A percentile compares a stretch with the other conserved stretches of the same genome.
Conservation (phyloP, 1,284 basidiomycete genomes). For the Phellopilus nigrolimitatus region DNA sequence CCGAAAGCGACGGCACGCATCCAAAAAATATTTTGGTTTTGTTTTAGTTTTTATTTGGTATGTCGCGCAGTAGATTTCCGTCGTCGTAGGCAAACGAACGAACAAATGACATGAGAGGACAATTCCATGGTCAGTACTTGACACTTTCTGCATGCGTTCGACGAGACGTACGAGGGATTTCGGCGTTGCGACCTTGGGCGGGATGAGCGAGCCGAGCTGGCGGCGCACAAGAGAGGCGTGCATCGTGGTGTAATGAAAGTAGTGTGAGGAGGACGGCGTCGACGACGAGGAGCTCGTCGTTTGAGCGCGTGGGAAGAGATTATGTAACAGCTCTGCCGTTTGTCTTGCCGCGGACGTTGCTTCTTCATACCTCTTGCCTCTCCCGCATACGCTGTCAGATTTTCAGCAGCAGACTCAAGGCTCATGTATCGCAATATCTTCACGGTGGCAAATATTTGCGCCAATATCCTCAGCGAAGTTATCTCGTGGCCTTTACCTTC, state of each 20-base stretch:
- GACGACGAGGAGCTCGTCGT: not conserved
- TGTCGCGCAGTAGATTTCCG: not conserved
- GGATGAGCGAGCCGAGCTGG: conserved; percentile 78
- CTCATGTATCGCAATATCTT: no score
- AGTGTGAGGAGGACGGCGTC: conserved; percentile 19
- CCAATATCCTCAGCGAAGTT: no score
- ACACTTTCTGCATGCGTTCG: not conserved
- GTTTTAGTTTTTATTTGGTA: not conserved
- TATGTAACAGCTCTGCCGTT: no score
- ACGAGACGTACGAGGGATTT: conserved; percentile 66
- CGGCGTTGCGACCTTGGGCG: conserved; percentile 93
- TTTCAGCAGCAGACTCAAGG: no score
- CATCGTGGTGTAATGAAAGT: conserved; percentile 42
- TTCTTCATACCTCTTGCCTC: no score
- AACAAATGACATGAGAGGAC: not conserved
- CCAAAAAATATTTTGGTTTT: not conserved
- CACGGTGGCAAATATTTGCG: no score
- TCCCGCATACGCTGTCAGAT: no score
- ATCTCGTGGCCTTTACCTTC: no score
- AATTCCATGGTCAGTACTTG: conserved; percentile 13
- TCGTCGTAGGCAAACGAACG: not conserved
- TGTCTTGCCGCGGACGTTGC: no score
- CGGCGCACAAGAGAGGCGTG: conserved; percentile 79
- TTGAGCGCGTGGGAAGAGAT: not conserved
- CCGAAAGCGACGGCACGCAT: no score